Evolutionary conservation across 2,329 filamentous ascomycete species (phyloP).

Genomic region (Ascochyta lentis): DNA sequence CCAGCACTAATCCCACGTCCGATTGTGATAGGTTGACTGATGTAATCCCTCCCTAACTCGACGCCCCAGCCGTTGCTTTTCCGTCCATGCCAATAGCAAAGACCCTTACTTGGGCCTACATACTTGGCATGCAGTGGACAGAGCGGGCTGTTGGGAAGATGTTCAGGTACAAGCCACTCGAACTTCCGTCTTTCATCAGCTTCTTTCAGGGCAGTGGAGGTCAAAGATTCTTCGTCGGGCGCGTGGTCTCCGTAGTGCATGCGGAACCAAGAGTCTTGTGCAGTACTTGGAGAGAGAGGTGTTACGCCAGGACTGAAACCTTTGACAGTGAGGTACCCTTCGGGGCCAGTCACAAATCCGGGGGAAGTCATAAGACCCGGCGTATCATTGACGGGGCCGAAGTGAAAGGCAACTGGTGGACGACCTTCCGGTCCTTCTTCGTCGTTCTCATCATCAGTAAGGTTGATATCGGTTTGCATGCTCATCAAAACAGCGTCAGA

Average conservation of each 20-base stretch:
- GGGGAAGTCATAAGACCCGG: not conserved
- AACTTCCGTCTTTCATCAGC: slow-evolving; percentile 42
- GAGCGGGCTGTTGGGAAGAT: slow-evolving; percentile 52
- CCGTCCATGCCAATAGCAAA: slow-evolving; percentile 52
- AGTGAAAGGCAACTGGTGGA: slow-evolving; percentile 3
- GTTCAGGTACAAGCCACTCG: slow-evolving; percentile 53
- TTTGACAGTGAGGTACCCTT: slow-evolving; percentile 21
- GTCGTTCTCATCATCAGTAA: slow-evolving; percentile 15
- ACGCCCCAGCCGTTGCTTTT: slow-evolving; percentile 15
- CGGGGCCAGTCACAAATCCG: slow-evolving; percentile 5
- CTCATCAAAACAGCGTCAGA: slow-evolving; percentile 47
- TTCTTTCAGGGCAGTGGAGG: slow-evolving; percentile 18
- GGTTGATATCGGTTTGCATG: slow-evolving; percentile 23
- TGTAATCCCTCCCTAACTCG: slow-evolving; percentile 2
- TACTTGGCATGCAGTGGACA: slow-evolving; percentile 54
- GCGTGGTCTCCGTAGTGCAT: slow-evolving; percentile 10
- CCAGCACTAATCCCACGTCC: slow-evolving; percentile 3
- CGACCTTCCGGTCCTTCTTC: slow-evolving; percentile 36
- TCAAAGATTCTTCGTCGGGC: slow-evolving; percentile 13
- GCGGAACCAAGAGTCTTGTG: slow-evolving; percentile 24
- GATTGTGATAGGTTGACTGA: not conserved
- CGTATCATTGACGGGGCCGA: slow-evolving; percentile 8
- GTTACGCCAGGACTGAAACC: not conserved
- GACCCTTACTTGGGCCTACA: slow-evolving; percentile 44
- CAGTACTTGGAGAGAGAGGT: not conserved